phyloP scores from a whole-genome alignment of 495 filamentous ascomycete genomes.

The Emericellopsis terricola region DNA sequence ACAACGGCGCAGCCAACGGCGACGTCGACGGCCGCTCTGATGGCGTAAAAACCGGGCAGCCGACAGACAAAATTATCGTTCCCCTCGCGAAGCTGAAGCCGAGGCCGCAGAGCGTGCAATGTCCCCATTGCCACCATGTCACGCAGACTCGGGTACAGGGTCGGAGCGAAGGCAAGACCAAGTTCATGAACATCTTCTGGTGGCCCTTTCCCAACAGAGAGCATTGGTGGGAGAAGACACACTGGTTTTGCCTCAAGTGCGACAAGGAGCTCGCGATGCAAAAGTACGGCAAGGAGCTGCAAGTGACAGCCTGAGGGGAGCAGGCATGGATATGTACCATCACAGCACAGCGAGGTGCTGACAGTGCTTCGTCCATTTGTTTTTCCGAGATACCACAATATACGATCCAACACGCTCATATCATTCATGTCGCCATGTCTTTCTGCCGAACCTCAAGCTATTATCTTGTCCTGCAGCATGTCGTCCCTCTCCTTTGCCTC shows the following conservation, averaged over 20 bases:
- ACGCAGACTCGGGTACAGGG: background rate
- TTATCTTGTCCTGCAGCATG: background rate
- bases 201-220: conserved; percentile 1
- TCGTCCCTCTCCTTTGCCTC: background rate
- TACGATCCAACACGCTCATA: too few species aligned
- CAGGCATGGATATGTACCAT: too few species aligned
- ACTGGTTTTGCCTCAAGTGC: conserved; percentile 1
- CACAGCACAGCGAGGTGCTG: too few species aligned
- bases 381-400: too few species aligned
- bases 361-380: too few species aligned
- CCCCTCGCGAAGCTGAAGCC: background rate
- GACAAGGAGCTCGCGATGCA: background rate
- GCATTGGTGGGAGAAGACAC: background rate
- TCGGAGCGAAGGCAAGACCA: background rate
- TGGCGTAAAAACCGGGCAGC: too few species aligned
- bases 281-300: background rate
- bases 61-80: too few species aligned
- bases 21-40: background rate
- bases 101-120: background rate
- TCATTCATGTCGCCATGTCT: too few species aligned
- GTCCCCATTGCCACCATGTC: background rate
- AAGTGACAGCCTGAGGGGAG: too few species aligned
- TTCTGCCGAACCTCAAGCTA: background rate
- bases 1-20: background rate
- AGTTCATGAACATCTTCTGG: conserved; percentile 2